Evolutionary conservation across 148 eudicot genomes (phyloP), one percentile per base, ranked within the genome.

Genomic region (Rhododendron kiyosumense): DNA sequence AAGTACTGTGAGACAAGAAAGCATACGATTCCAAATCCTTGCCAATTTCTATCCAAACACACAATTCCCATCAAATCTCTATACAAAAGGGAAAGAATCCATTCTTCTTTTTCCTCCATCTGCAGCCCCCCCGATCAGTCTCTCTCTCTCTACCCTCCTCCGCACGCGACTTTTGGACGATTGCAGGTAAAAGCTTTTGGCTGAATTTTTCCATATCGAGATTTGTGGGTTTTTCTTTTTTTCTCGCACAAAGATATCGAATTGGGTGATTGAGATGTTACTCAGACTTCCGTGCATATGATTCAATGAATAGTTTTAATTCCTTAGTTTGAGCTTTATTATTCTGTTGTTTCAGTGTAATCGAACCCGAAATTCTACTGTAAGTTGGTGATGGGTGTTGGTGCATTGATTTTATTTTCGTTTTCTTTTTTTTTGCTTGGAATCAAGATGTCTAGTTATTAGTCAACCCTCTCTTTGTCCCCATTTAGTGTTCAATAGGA

Each of bases 11-110:
- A 43, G 38, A 51, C 71, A 43, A 38, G 57, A 45, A 83, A 17
- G 78, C 83, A 80, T 83, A 15, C 30, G 84, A 65, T 83, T 83
- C 84, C 84, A 83, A 83, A 24, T 3, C 76, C 38, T 9, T 59
- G 43, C 67, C 73, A 24, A 36, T 38, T 83, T 45, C 85, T 30
- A 65, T 83, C 54, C 22, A 65, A 67, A 24, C 76, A 65, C 10
- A 82, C 84, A 63, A 61, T 74, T 32, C 43, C 20, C 78, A 75
- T 8, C 24, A 38, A 75, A 34, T 75, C 45, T 6, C 79, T 75
- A 46, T 1, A 1, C 20, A 75, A 4, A 32, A 18, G 79, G 46
- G 7, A 34, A 74, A 74, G 76, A 30, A 71, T 71, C 38, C 15
- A 71, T 30, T 28, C 85, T 26, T 30, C 26, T 9, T 8, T 13